phyloP scores from a whole-genome alignment of 1,284 basidiomycete species.

The Agroathelia rolfsii region DNA sequence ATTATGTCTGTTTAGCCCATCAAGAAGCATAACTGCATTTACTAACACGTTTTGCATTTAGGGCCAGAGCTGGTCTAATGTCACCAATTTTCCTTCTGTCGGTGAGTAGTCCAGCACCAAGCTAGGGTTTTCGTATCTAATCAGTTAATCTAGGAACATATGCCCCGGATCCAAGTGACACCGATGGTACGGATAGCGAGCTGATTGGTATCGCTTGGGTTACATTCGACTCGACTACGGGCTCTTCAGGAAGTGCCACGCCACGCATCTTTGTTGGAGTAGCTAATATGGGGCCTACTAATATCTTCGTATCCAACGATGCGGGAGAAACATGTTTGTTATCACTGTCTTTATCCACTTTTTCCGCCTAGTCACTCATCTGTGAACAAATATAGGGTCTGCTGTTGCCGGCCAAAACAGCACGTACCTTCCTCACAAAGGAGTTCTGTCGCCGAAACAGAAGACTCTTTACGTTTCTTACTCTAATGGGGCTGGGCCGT shows the following conservation, averaged over 20 bases:
- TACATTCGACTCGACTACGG: conserved; percentile 53
- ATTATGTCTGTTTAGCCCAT: too few species aligned
- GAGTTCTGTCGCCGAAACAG: conserved; percentile 48
- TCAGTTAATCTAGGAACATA: conserved; percentile 37
- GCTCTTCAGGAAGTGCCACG: conserved; percentile 39
- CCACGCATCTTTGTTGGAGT: conserved; percentile 61
- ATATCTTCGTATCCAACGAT: conserved; percentile 46
- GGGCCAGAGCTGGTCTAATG: conserved; percentile 45
- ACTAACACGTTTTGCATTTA: too few species aligned
- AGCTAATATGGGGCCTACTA: conserved; percentile 41
- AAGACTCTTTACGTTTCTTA: conserved; percentile 50
- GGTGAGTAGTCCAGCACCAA: conserved; percentile 28
- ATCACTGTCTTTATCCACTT: neutral
- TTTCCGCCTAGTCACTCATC: neutral
- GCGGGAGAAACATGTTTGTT: conserved; percentile 44
- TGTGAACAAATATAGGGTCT: conserved; percentile 29
- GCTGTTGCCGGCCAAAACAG: conserved; percentile 48
- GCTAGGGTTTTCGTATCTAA: too few species aligned
- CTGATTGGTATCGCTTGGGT: conserved; percentile 53
- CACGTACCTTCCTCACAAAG: conserved; percentile 53
- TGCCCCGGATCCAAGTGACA: conserved; percentile 43
- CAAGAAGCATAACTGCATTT: too few species aligned
- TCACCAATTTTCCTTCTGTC: conserved; percentile 43
- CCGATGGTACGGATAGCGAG: conserved; percentile 45
- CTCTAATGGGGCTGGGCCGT: conserved; percentile 37